A percentile compares a stretch with the other conserved stretches of the same genome.
phyloP scores from a whole-genome alignment of 176 grass and related monocot genomes.

The Lolium multiflorum region DNA sequence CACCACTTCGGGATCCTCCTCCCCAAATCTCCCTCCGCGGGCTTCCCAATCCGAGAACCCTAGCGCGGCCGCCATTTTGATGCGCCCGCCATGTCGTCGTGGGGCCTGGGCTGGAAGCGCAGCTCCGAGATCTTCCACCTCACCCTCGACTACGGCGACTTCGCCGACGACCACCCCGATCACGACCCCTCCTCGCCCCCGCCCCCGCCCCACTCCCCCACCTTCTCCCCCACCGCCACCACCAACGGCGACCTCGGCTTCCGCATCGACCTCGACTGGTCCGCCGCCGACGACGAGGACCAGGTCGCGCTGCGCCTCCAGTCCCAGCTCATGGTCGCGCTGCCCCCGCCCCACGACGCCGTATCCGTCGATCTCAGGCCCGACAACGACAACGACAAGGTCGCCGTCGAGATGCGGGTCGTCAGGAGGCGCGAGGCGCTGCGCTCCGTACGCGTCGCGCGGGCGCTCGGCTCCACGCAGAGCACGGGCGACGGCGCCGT shows the following conservation, averaged over 20 bases:
- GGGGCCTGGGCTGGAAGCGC: slow-evolving; percentile 98
- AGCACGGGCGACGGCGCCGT: slow-evolving; percentile 78
- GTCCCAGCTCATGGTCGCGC: slow-evolving; percentile 93
- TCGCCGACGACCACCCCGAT: slow-evolving; percentile 17
- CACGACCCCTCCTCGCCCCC: slow-evolving; percentile 40
- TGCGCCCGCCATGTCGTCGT: slow-evolving; percentile 89
- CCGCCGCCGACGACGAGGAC: slow-evolving; percentile 79
- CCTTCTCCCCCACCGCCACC: slow-evolving; percentile 38
- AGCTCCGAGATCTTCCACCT: slow-evolving; percentile 98
- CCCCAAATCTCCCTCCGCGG: slow-evolving; percentile 30
- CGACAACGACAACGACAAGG: slow-evolving; percentile 25
- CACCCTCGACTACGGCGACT: slow-evolving; percentile 86
- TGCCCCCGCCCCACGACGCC: slow-evolving; percentile 78
- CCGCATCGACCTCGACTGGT: slow-evolving; percentile 93
- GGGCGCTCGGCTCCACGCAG: slow-evolving; percentile 66
- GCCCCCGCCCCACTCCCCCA: neutral
- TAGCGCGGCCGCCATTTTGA: slow-evolving; percentile 56
- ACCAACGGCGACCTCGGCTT: slow-evolving; percentile 60
- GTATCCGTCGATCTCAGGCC: slow-evolving; percentile 69
- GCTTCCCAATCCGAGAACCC: slow-evolving; percentile 31
- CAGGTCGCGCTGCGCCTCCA: slow-evolving; percentile 89
- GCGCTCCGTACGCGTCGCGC: slow-evolving; percentile 66
- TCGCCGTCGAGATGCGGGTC: slow-evolving; percentile 78
- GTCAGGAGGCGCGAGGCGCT: slow-evolving; percentile 75
- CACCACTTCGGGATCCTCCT: too few relatives aligned